Base-by-base conservation (phyloP, 1,284 basidiomycete species). In the Pterulicium gracile region DNA sequence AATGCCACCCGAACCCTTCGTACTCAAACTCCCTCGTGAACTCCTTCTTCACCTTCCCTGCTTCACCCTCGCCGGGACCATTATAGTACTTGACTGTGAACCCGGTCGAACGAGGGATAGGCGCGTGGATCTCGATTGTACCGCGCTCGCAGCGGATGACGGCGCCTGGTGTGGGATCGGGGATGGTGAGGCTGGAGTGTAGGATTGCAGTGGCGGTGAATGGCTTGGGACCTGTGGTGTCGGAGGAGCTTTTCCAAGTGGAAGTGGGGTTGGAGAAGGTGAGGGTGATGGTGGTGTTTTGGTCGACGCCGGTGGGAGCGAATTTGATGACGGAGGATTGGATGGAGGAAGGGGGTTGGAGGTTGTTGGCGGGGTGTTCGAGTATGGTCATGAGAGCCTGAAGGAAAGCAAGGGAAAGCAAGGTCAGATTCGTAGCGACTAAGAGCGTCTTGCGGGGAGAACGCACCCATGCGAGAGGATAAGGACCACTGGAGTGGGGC, bases 361-460 rank as follows among this genome's bases (percentile, higher is more conserved):
- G 56, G 47, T 77, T 68, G 62, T 90, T 89, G 32, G 70, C 66
- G 2, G 86, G 80, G 60, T 89, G 73, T 55, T 91, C 88, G 59
- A 84, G 90, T n/a, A 92, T 67, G 0, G 75, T 71, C 22, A 89
- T 68, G 58, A 89, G 82, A 3, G 85, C 75, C 82, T 85, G n/a
- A n/a, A n/a, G 48, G 4, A 14, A 34, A 35, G 27, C 27, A 32
- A 44, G 19, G 36, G 15, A 35, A 12, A 10, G 40, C 24, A 4
- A 5, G 7, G 46, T 45, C 3, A 34, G 20, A 15, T 47, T 13
- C 53, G 24, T 45, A 47, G 17, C 43, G 21, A 14, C 20, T 45
- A 15, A 35, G 40, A 27, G 44, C 35, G 24, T 18, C 13, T n/a
- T 36, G 42, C 23, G 5, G 4, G 13, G 27, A 36, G 48, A 2